Percentiles rank a stretch among this genome's conserved stretches.
Conservation (phyloP, 2,329 filamentous ascomycete genomes). For the Fusarium tricinctum region DNA sequence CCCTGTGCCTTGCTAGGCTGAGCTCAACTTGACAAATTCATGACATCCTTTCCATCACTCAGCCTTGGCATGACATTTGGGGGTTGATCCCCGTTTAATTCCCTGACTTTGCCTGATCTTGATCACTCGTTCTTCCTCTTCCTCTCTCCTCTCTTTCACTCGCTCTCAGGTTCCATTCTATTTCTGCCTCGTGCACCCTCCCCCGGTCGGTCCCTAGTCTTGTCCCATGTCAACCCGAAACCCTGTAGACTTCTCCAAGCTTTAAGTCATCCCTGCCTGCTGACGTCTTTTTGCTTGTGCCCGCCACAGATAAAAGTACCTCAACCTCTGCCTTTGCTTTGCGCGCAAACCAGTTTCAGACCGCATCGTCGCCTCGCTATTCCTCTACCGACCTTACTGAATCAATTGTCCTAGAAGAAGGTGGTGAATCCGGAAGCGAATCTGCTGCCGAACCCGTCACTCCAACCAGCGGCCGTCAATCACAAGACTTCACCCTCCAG, state of each 20-base stretch:
- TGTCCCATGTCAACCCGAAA: slow-evolving; percentile 31
- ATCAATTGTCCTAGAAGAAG: slow-evolving; percentile 66
- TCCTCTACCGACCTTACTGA: slow-evolving; percentile 64
- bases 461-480: slow-evolving; percentile 69
- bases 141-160: slow-evolving; percentile 13
- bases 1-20: slow-evolving; percentile 27
- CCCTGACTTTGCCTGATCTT: slow-evolving; percentile 17
- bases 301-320: slow-evolving; percentile 48
- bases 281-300: slow-evolving; percentile 47
- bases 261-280: slow-evolving; percentile 46
- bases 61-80: slow-evolving; percentile 30
- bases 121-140: slow-evolving; percentile 10
- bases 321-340: slow-evolving; percentile 43
- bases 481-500: slow-evolving; percentile 66
- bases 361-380: slow-evolving; percentile 61
- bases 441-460: slow-evolving; percentile 72
- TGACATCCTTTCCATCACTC: slow-evolving; percentile 15
- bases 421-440: slow-evolving; percentile 73
- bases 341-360: slow-evolving; percentile 45
- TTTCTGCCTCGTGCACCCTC: slow-evolving; percentile 41
- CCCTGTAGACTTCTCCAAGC: slow-evolving; percentile 35
- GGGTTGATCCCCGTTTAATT: slow-evolving; percentile 37
- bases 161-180: slow-evolving; percentile 25
- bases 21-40: slow-evolving; percentile 33
- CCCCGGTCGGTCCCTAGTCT: slow-evolving; percentile 24